These are phyloP conservation scores for Xylaria curta DNA, from an alignment of 495 filamentous ascomycete genomes.

Conservation along the genomic window DNA sequence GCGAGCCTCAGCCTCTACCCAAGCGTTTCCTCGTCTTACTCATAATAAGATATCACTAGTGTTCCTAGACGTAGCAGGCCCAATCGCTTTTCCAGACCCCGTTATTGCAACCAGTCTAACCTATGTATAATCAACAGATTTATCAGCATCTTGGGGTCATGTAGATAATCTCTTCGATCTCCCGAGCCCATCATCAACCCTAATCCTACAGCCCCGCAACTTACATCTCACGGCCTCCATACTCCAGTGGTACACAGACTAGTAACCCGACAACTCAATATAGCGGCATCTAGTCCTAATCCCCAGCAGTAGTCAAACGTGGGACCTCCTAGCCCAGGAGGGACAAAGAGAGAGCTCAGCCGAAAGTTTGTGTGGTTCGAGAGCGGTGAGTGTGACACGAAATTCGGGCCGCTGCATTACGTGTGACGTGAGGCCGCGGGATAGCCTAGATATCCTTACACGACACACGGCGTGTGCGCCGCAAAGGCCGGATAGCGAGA, in stretches of 20 bases:
- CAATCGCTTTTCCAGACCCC: background rate
- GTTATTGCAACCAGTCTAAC: background rate
- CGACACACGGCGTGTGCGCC: background rate
- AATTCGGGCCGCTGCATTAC: constrained; percentile 21
- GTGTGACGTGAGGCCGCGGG: constrained; percentile 18
- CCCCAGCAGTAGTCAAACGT: background rate
- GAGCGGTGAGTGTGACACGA: constrained; percentile 12
- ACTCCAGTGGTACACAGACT: background rate
- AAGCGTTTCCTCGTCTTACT: background rate
- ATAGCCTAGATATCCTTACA: background rate
- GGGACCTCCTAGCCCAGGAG: background rate
- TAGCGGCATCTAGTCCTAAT: background rate
- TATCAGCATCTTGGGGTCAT: background rate
- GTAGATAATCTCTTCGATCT: background rate
- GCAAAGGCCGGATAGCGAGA: background rate
- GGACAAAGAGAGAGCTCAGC: constrained; percentile 4
- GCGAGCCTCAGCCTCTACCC: background rate
- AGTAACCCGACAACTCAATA: constrained; percentile 10
- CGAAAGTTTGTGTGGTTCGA: background rate
- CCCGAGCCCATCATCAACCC: background rate
- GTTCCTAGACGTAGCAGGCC: too few relatives aligned
- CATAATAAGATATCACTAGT: background rate
- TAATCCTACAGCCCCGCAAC: background rate
- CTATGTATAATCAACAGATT: background rate
- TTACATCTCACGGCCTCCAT: background rate